Base-by-base conservation (phyloP, 2,329 filamentous ascomycete species). In the Septoria linicola region DNA sequence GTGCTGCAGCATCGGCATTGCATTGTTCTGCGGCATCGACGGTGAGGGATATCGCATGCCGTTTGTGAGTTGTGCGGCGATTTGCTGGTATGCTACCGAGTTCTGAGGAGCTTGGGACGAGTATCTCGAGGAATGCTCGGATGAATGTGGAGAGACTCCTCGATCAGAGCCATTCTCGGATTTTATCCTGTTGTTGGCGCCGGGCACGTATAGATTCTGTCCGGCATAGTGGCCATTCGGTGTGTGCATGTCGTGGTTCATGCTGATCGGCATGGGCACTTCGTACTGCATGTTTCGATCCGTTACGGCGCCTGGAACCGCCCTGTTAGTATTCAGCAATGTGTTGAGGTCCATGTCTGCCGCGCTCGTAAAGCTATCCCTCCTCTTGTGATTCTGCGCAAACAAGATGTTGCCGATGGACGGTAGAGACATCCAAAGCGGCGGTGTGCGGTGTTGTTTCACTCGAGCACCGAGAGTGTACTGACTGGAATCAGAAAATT, bases 151-250 rank as follows among this genome's bases (percentile, higher is more conserved):
- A 51, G 79, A 76, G 57, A 77, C 73, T 59, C 76, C 78, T 55
- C 80, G 79, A 61, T 83, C 80, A 53, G 80, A 79, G 64, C 78
- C 79, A 67, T 75, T 81, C 67, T 80, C 79, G 45, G 78, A 80
- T 59, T 78, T 78, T 70, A 78, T 77, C 66, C 74, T 69, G 63
- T 70, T 70, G 63, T 74, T 74, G 57, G 73, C 67, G 70, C 76
- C 70, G 62, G 73, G 72, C 50, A 75, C 70, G 62, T 75, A 74
- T 40, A 73, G 72, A 56, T 72, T 75, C 61, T 75, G 72, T 56
- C 63, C 58, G 30, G 59, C 52, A 51, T 69, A 69, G 54, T 69
- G 66, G 27, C 62, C 61, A 45, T 60, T 59, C 57, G 46, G 54
- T 41, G 51, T 56, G 53, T 54, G 60, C 57, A 61, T 60, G 53